Base-by-base conservation (phyloP, 768 basidiomycete genomes). In the Termitomyces sp. region DNA sequence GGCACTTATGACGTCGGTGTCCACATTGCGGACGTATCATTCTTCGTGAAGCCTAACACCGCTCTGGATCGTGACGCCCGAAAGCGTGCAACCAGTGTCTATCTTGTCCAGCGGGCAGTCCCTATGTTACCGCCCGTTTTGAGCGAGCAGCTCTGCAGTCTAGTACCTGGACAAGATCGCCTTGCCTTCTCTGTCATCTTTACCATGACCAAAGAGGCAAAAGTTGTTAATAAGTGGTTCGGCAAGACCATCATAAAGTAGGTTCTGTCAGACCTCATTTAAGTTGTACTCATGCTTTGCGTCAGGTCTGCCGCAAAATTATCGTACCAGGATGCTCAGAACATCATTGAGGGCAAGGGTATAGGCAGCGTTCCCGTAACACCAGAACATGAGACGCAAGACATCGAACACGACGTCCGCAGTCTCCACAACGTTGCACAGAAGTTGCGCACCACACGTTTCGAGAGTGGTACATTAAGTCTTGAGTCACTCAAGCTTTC, bases 51-150 rank as follows among this genome's bases (percentile, higher is more conserved):
- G 72, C 88, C 92, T 24, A 94, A 94, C 69, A 97, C 95, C 12
- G 91, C 97, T n/a, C 77, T 99, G 64, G 97, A 99, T 67, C 92
- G 97, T 24, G 97, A 99, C 73, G 97, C 97, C 41, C 87, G 95
- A 63, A 98, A 98, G 73, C 83, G 95, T 58, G 97, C 95, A 27
- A 98, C 94, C 2, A 94, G 91, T 65, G 97, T 99, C 47, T 98
- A 98, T 68, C 88, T 99, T 44, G 86, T 98, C 27, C 97, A 99
- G 70, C 86, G 96, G 55, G 86, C 89, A 22, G 96, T 98, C 13
- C 95, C 96, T 2, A 99, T 99, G 97, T 78, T 99, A 9, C 97
- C 97, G 2, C 93, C 94, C 27, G 79, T 87, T n/a, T 76, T 99
- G 44, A 91, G 88, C 66, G 95, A 98, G 71, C 86, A 94, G 64